These are phyloP conservation scores for Shiraia bambusicola DNA, from an alignment of 2,329 filamentous ascomycete genomes.

Conservation along the genomic window DNA sequence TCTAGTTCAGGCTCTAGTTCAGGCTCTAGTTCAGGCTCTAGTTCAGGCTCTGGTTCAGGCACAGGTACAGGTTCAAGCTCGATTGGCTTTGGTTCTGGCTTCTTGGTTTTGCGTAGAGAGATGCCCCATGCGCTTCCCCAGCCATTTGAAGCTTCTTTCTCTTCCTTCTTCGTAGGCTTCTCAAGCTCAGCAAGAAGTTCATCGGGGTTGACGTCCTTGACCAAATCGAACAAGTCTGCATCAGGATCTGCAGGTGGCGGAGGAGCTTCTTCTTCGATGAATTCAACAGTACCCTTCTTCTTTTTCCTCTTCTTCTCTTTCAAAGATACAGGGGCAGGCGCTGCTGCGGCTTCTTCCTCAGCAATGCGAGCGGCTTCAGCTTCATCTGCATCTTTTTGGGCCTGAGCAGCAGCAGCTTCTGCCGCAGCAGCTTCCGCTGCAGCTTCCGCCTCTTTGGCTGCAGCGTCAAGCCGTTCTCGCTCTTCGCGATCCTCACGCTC, in stretches of 20 bases:
- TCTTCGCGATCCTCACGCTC: slow-evolving; percentile 30
- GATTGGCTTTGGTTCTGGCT: slow-evolving; percentile 42
- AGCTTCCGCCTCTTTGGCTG: slow-evolving; percentile 24
- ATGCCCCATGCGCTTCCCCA: slow-evolving; percentile 49
- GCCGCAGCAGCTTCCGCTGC: slow-evolving; percentile 34
- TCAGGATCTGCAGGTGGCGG: slow-evolving; percentile 24
- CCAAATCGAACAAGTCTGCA: slow-evolving; percentile 37
- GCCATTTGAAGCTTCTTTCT: slow-evolving; percentile 23
- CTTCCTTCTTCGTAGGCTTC: slow-evolving; percentile 26
- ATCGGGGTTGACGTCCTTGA: slow-evolving; percentile 37
- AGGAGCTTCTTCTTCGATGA: slow-evolving; percentile 22
- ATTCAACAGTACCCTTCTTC: slow-evolving; percentile 20
- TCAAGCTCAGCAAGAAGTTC: slow-evolving; percentile 42
- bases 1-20: slow-evolving; percentile 18
- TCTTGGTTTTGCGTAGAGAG: slow-evolving; percentile 48
- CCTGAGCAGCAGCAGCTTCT: slow-evolving; percentile 39
- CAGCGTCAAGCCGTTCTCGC: slow-evolving; percentile 28
- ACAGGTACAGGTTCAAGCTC: slow-evolving; percentile 9
- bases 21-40: slow-evolving; percentile 8
- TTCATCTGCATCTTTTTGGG: slow-evolving; percentile 26
- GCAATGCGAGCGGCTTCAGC: slow-evolving; percentile 38
- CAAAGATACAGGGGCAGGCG: slow-evolving; percentile 12
- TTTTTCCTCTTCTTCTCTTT: slow-evolving; percentile 45
- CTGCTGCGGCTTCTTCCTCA: slow-evolving; percentile 33
- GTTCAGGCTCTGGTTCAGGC: slow-evolving; percentile 3